Evolutionary conservation across 2,329 filamentous ascomycete genomes (phyloP), one percentile per base, ranked within the genome.

Genomic region (Elsinoe ampelina): DNA sequence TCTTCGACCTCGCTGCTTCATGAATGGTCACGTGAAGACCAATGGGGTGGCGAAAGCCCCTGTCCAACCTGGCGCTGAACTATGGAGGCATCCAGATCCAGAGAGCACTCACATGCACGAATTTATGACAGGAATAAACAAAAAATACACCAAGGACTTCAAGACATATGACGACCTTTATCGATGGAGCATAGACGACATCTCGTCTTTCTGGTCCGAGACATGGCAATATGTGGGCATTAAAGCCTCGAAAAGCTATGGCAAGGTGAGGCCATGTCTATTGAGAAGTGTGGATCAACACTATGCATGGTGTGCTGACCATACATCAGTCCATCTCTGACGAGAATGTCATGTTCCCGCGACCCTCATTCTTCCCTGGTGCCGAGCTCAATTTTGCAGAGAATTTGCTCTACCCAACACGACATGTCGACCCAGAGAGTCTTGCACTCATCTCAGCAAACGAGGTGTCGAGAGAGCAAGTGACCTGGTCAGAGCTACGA

Each of bases 351-450:
- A 87, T 97, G 79, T 97, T 90, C 65, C 92, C 92, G 20, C 84
- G 89, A 20, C 91, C 92, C 6, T 76, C 84, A 59, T 97, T 95
- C 76, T 97, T 96, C 70, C 71, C 82, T 57, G 85, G 85, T 8
- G 81, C 87, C 12, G 83, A 77, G 58, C 77, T 97, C 62, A 98
- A 97, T 71, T 97, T 96, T 68, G 91, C 92, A 22, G 89, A 97
- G 73, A 98, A 98, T 69, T 77, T 97, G 55, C 82, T 98, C 2
- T 96, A 85, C 69, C 92, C 92, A 2, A 70, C 75, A 2, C 77
- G 76, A 51, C 74, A 73, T 12, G 71, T 83, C 5, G 73, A 85
- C 61, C 80, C 84, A 52, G 71, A 82, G 45, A 76, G 79, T 3
- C 72, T 81, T 5, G 91, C 91, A 15, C 78, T 95, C 45, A 86